phyloP scores from a whole-genome alignment of 306 rosid genomes.

The Amphicarpaea edgeworthii region DNA sequence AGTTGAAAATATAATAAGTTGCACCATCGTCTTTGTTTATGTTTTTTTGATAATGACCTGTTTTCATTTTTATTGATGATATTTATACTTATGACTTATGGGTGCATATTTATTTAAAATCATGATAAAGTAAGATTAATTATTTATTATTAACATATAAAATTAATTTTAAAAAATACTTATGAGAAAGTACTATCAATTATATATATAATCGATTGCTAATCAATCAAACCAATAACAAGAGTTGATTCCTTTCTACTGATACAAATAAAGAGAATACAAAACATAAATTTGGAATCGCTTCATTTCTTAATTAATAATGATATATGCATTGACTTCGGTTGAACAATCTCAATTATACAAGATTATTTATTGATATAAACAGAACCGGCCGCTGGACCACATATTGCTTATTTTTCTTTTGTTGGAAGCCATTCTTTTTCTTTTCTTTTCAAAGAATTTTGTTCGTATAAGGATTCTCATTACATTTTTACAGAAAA shows the following conservation, averaged over 20 bases:
- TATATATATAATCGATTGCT: too few species aligned
- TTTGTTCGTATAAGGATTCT: neutral
- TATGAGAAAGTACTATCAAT: too few species aligned
- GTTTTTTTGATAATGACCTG: neutral
- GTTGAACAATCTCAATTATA: conserved; percentile 3
- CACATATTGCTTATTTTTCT: neutral
- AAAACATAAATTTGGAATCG: neutral
- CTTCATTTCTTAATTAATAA: neutral
- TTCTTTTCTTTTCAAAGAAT: neutral
- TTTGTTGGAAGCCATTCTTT: too few species aligned
- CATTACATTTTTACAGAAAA: too few species aligned
- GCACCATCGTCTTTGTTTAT: neutral
- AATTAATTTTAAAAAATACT: too few species aligned
- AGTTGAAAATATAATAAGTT: neutral
- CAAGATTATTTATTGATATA: neutral
- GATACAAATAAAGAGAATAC: conserved; percentile 8
- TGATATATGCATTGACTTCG: neutral
- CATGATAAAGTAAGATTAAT: neutral
- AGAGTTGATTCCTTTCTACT: neutral
- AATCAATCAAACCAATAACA: too few species aligned
- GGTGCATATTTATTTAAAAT: neutral
- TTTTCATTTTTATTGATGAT: neutral
- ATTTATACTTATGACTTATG: neutral
- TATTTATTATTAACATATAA: neutral
- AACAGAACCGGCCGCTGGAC: neutral